Evolutionary conservation across 176 grass and related monocot species (phyloP), one percentile per base, ranked within the genome.

Genomic region (Triticum urartu): DNA sequence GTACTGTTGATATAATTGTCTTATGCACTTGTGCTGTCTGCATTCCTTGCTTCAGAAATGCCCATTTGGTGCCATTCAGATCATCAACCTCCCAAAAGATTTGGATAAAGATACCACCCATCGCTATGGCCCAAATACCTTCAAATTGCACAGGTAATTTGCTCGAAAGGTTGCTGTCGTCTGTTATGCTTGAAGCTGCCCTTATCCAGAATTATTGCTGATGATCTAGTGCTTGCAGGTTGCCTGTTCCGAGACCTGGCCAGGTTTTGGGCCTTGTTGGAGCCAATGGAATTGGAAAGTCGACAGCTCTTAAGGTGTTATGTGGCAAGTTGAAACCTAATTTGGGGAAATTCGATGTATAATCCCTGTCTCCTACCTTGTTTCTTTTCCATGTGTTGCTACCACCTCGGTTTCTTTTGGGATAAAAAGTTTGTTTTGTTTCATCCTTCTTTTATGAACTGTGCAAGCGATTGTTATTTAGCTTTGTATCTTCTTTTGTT

Each of bases 61-160:
- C 45, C 95, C 95, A 36, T 98, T 95, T 87, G 93, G 95, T 54
- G 91, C 95, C 34, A 95, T 98, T 90, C 85, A 91, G 26, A 98
- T 98, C 70, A 95, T 98, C 85, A 95, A 95, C 84, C 86, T 95
- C 64, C 93, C 90, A 39, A 95, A 98, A 76, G 91, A 93, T 72
- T 62, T 98, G 81, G 93, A 89, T 35, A 95, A 95, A 84, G 93
- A 98, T 64, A 91, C 90, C 64, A 95, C 96, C 48, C 96, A 98
- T 68, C 84, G 91, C 30, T 94, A 95, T 82, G 93, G 93, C 14
- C 86, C 96, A 52, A 98, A 98, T 47, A 94, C 89, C 64, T 98
- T 98, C 86, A 95, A 95, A 73, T 71, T 98, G 78, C 91, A 95
- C 65, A 94, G 91, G 93, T 92, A 88, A 1, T 42, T 59, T 1